Percentiles rank a stretch among this genome's conserved stretches.
Conservation (phyloP, 2,329 filamentous ascomycete species). For the Stagonosporopsis vannaccii region DNA sequence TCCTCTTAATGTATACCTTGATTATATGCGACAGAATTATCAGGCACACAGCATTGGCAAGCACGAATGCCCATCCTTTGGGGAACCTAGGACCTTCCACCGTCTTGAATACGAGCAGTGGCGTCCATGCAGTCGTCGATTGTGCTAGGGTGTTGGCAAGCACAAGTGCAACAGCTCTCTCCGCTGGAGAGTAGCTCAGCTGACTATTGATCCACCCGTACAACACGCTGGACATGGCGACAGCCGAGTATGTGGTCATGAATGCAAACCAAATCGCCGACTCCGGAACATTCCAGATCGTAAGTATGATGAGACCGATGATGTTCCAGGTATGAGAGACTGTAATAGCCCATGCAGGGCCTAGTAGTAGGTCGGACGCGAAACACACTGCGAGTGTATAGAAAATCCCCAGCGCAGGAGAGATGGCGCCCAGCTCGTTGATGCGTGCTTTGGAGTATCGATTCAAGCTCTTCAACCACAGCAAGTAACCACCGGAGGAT, state of each 20-base stretch:
- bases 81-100: conserved; percentile 53
- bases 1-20: conserved; percentile 21
- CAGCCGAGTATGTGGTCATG: conserved; percentile 57
- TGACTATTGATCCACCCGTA: conserved; percentile 65
- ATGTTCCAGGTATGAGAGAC: conserved; percentile 60
- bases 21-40: conserved; percentile 38
- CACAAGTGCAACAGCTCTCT: conserved; percentile 60
- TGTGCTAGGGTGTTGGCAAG: conserved; percentile 62
- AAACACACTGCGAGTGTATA: conserved; percentile 64
- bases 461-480: conserved; percentile 66
- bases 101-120: conserved; percentile 60
- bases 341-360: conserved; percentile 64
- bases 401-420: conserved; percentile 64
- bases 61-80: conserved; percentile 54
- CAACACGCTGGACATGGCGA: conserved; percentile 62
- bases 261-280: conserved; percentile 63
- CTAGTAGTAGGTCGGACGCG: conserved; percentile 61
- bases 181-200: conserved; percentile 55
- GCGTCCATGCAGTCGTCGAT: conserved; percentile 65
- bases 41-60: conserved; percentile 49
- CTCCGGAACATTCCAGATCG: conserved; percentile 65
- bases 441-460: conserved; percentile 57
- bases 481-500: conserved; percentile 59
- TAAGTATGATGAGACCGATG: conserved; percentile 61
- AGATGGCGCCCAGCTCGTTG: conserved; percentile 61